phyloP scores from a whole-genome alignment of 106 monocot genomes.

The Dendrobium chrysotoxum region DNA sequence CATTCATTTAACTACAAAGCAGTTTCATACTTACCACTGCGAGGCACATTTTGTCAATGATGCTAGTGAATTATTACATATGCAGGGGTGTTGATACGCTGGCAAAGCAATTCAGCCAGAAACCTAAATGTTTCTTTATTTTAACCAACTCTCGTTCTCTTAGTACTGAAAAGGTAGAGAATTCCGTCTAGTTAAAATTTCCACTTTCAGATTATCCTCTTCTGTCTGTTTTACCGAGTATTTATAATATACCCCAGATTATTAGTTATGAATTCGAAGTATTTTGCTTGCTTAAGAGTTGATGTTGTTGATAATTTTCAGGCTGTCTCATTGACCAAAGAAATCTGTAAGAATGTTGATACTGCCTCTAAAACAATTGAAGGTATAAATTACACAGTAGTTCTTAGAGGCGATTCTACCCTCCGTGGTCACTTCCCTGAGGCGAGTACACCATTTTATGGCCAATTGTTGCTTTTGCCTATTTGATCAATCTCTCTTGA shows the following conservation, averaged over 20 bases:
- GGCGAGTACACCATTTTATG: slow-evolving; percentile 28
- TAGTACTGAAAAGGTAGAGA: slow-evolving; percentile 73
- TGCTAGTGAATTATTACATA: slow-evolving; percentile 1
- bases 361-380: slow-evolving; percentile 65
- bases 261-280: background rate
- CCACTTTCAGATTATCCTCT: background rate
- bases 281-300: background rate
- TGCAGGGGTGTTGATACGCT: slow-evolving; percentile 75
- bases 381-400: slow-evolving; percentile 65
- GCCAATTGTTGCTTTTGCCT: background rate
- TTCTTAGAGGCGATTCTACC: slow-evolving; percentile 97
- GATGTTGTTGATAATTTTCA: slow-evolving; percentile 15
- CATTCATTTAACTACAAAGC: background rate
- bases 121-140: slow-evolving; percentile 75
- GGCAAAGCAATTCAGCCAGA: slow-evolving; percentile 55
- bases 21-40: background rate
- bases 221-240: background rate
- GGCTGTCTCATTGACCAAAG: slow-evolving; percentile 67
- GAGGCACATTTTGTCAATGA: background rate
- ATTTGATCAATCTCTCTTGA: background rate
- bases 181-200: slow-evolving; percentile 2
- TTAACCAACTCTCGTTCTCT: slow-evolving; percentile 90
- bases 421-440: slow-evolving; percentile 97
- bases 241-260: background rate
- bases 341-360: slow-evolving; percentile 83